phyloP scores from a whole-genome alignment of 306 rosid genomes.

The Vigna hirtella region DNA sequence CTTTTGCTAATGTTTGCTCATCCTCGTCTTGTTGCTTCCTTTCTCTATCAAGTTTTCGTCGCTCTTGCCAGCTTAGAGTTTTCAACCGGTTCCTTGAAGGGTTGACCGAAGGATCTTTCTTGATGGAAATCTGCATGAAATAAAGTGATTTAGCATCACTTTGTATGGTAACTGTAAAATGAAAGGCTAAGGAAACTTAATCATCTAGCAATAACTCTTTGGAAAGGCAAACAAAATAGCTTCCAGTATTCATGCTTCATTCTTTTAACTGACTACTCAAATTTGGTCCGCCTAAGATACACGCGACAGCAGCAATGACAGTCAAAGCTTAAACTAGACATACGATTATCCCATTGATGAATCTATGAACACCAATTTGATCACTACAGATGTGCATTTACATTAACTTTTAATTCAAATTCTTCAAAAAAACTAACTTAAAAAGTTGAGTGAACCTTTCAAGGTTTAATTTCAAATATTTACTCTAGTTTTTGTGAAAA shows the following conservation, averaged over 20 bases:
- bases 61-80: slow-evolving; percentile 77
- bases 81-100: slow-evolving; percentile 64
- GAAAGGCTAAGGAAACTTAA: slow-evolving; percentile 14
- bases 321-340: neutral
- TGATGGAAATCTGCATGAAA: slow-evolving; percentile 52
- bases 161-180: neutral
- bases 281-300: slow-evolving; percentile 26
- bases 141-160: slow-evolving; percentile 11
- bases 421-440: neutral
- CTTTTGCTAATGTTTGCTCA: slow-evolving; percentile 76
- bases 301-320: neutral
- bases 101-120: slow-evolving; percentile 42
- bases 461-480: neutral
- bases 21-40: slow-evolving; percentile 80
- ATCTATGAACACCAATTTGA: slow-evolving; percentile 23
- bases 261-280: neutral
- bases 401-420: neutral
- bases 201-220: neutral
- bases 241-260: neutral
- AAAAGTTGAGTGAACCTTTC: neutral
- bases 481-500: neutral
- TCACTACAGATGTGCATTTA: neutral
- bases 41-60: slow-evolving; percentile 69
- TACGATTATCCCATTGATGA: neutral
- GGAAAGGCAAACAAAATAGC: neutral